phyloP scores from a whole-genome alignment of 495 filamentous ascomycete genomes.

The Penicillium salamii region DNA sequence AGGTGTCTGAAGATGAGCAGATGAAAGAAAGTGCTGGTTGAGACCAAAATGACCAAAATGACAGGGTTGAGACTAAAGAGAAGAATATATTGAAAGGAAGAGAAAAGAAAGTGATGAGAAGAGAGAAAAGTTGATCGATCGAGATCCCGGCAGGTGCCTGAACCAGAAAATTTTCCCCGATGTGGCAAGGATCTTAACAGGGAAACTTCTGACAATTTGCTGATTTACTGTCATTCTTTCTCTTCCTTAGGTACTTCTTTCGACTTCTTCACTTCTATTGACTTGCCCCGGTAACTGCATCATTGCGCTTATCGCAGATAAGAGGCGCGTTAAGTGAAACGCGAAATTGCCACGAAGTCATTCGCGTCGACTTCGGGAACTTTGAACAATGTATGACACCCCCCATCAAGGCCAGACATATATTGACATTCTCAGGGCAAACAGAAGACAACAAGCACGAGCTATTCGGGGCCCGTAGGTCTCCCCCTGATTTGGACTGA shows the following conservation, averaged over 20 bases:
- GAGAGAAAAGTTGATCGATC: background rate
- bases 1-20: no score
- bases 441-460: constrained; percentile 37
- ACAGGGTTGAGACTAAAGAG: background rate
- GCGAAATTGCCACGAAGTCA: constrained; percentile 47
- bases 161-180: constrained; percentile 16
- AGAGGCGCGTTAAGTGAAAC: constrained; percentile 48
- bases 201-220: no score
- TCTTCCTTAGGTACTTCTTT: no score
- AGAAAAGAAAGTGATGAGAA: constrained; percentile 1
- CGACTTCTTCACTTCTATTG: no score
- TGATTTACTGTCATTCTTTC: no score
- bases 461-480: constrained; percentile 65
- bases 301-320: constrained; percentile 10
- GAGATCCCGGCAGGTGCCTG: constrained; percentile 24
- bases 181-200: no score
- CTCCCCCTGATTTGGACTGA: background rate
- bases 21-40: no score
- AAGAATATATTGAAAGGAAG: background rate
- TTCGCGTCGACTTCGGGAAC: constrained; percentile 11
- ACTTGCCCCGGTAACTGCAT: no score
- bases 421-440: no score
- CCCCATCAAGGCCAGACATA: no score
- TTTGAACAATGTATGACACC: no score
- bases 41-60: no score